Base-by-base conservation (phyloP, 257 asterid genomes). In the Thymus mandschuricus region DNA sequence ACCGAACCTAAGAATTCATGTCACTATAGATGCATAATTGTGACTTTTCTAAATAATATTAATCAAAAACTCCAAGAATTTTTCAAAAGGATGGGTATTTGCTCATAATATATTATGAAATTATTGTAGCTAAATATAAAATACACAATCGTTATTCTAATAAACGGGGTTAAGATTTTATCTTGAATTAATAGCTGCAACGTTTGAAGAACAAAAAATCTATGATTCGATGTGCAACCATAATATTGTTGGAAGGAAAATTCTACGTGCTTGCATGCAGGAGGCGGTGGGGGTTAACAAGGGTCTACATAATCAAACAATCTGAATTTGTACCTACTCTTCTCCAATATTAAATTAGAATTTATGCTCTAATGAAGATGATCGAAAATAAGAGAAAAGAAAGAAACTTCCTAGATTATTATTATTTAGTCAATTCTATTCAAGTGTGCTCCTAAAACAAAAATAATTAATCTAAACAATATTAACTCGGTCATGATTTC, bases 241-340 rank as follows among this genome's bases (percentile, higher is more conserved):
- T 58, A 62, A 44, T 49, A 21, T 40, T 62, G 70, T 56, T 81
- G 70, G 81, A 54, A 34, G 55, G 83, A 81, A 81, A 72, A 68
- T 71, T 75, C 81, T 52, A 40, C 8, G 79, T 21, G 49, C 38
- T n/a, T 60, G 54, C 62, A 38, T 5, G 69, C 31, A 60, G 15
- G 35, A 30, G 48, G 61, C 69, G 76, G 76, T 61, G 73, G n/a
- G 41, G 7, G 8, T 49, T 7, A 49, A 12, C 49, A 7, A 44
- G 30, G 54, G 30, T 27, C 11, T 67, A 35, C 29, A 28, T 21
- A 64, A 43, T 64, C 1, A 6, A 44, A 28, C 10, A 10, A 35
- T 44, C 44, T 43, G 35, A 8, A 8, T 8, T 55, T 54, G 8
- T 28, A 55, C 4, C 38, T 28, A 21, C n/a, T 21, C 21, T 21